Conservation (phyloP, 345 rosid species). For the Erodium maritimum region DNA sequence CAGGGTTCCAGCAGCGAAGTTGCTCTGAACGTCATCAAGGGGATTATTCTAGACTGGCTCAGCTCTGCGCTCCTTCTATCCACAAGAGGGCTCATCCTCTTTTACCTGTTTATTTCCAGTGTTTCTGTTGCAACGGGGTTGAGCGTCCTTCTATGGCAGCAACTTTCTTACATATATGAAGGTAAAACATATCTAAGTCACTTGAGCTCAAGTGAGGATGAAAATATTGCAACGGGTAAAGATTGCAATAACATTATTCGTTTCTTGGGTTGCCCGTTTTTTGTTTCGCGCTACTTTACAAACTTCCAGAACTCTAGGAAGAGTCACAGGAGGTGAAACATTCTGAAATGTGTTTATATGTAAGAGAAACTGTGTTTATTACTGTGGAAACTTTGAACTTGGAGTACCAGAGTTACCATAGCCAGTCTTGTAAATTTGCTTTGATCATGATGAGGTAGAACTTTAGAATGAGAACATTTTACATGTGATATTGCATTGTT, state of each 20-base stretch:
- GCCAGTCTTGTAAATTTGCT: too few relatives aligned
- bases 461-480: too few relatives aligned
- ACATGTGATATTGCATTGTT: too few relatives aligned
- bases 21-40: constrained; percentile 35
- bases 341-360: neutral
- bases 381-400: too few relatives aligned
- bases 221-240: constrained; percentile 27
- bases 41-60: constrained; percentile 29
- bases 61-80: constrained; percentile 47
- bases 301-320: constrained; percentile 32
- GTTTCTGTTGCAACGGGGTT: constrained; percentile 62
- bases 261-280: constrained; percentile 59
- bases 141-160: constrained; percentile 73
- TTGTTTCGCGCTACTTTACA: constrained; percentile 40
- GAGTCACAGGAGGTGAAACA: constrained; percentile 44
- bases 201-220: constrained; percentile 40
- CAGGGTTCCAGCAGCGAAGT: constrained; percentile 11
- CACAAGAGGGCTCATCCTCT: constrained; percentile 53
- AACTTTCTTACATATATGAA: constrained; percentile 60
- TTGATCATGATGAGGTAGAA: too few relatives aligned
- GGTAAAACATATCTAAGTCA: constrained; percentile 71
- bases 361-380: neutral
- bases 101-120: constrained; percentile 63
- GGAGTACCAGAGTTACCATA: too few relatives aligned
- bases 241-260: constrained; percentile 55